Percentiles rank a stretch among this genome's conserved stretches.
phyloP scores from a whole-genome alignment of 257 asterid genomes.

The Solanum lignicaule region DNA sequence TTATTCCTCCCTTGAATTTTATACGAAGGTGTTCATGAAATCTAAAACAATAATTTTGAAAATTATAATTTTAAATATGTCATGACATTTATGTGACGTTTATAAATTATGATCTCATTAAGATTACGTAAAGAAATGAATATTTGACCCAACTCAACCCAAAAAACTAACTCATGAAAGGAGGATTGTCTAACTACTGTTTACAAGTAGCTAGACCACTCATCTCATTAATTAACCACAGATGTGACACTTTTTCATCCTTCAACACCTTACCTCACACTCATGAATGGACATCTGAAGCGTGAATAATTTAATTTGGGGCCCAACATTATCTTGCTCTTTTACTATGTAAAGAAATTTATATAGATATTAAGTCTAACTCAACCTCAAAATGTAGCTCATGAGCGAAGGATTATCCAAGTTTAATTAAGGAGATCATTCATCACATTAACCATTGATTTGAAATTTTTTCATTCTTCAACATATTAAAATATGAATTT shows the following conservation, averaged over 20 bases:
- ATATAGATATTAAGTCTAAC: too few relatives aligned
- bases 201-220: background rate
- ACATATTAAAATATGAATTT: background rate
- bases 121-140: background rate
- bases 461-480: background rate
- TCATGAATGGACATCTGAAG: too few relatives aligned
- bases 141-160: background rate
- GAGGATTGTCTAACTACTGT: background rate
- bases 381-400: background rate
- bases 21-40: background rate
- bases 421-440: too few relatives aligned
- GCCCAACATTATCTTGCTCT: background rate
- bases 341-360: too few relatives aligned
- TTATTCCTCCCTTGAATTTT: background rate
- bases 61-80: background rate
- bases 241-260: background rate
- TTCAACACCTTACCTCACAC: background rate
- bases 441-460: too few relatives aligned
- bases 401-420: background rate
- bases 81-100: background rate
- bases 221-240: background rate
- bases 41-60: background rate
- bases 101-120: background rate
- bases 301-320: background rate
- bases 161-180: too few relatives aligned